Evolutionary conservation across 208 protist species (phyloP), one percentile per base, ranked within the genome.

Genomic region (Trypanosoma theileri): DNA sequence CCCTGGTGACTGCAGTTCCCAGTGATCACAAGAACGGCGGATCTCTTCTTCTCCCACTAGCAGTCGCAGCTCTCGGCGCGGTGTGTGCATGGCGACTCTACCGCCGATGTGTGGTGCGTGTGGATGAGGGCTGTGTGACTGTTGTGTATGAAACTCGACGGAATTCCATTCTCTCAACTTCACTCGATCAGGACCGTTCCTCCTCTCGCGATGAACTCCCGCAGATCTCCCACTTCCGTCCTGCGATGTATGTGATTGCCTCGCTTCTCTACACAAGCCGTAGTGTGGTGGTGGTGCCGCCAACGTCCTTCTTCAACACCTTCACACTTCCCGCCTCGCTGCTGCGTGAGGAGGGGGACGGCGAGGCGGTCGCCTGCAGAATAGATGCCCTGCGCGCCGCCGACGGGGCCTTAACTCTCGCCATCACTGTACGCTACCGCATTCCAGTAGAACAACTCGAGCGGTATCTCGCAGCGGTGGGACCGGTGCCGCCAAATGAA

Each of bases 131-230:
- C 42, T 92, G 86, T 60, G 73, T 92, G n/a, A 84, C 84, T n/a
- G 75, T 92, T 26, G 86, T 95, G 31, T 95, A 91, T 67, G 86
- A 95, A 69, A 92, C 86, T 4, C 84, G 89, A 10, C 80, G 89
- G 22, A 79, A 81, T 35, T 71, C 81, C 6, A 73, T 92, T 14
- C 66, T 94, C 24, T 74, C 77, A 62, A 90, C 88, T 4, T 90
- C 89, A 4, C 77, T 79, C 21, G 89, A 91, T 57, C 44, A 75
- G 50, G 82, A 86, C 51, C 59, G 74, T 46, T 65, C 26, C 24
- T 53, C 50, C 0, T n/a, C 1, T n/a, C 22, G 28, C 7, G 76
- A 85, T 9, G 56, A 69, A 7, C 51, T 86, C 13, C 75, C 77
- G 19, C 80, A 77, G 7, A 67, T 84, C 9, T 79, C 64, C 4